Evolutionary conservation across 768 basidiomycete genomes (phyloP).

Genomic region (Lactarius deliciosus): DNA sequence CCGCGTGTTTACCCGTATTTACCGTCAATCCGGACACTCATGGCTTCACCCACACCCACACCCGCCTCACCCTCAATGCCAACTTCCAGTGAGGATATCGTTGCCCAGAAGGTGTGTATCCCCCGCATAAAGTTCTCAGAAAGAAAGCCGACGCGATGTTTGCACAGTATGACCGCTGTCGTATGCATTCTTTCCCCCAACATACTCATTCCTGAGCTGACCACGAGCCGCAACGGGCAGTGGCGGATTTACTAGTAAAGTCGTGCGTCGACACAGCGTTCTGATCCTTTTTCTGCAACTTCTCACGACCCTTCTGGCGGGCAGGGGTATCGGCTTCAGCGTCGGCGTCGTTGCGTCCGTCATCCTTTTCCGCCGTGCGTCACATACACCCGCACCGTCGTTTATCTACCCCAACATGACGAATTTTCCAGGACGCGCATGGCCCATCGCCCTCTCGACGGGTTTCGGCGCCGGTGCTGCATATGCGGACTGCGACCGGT

Average conservation of each 20-base stretch:
- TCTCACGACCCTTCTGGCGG: background rate
- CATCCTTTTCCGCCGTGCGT: conserved; percentile 87
- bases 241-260: conserved; percentile 85
- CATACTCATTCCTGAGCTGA: conserved; percentile 2
- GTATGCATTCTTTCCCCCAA: conserved; percentile 33
- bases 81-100: conserved; percentile 83
- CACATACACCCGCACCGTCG: conserved; percentile 1
- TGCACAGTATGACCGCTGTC: conserved; percentile 77
- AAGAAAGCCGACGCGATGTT: background rate
- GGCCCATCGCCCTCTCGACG: conserved; percentile 84
- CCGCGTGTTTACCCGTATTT: conserved; percentile 24
- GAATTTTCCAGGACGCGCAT: conserved; percentile 69
- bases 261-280: conserved; percentile 51
- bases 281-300: background rate
- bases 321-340: conserved; percentile 85
- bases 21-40: conserved; percentile 29
- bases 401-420: conserved; percentile 7
- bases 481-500: conserved; percentile 89
- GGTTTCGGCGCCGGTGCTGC: conserved; percentile 87
- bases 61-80: conserved; percentile 49
- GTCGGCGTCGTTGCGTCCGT: conserved; percentile 87
- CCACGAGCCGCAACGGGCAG: conserved; percentile 34
- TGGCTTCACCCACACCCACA: conserved; percentile 41
- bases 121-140: background rate
- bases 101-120: conserved; percentile 76